Conservation (phyloP, 202 grass and related monocot genomes). For the Panicum hallii region DNA sequence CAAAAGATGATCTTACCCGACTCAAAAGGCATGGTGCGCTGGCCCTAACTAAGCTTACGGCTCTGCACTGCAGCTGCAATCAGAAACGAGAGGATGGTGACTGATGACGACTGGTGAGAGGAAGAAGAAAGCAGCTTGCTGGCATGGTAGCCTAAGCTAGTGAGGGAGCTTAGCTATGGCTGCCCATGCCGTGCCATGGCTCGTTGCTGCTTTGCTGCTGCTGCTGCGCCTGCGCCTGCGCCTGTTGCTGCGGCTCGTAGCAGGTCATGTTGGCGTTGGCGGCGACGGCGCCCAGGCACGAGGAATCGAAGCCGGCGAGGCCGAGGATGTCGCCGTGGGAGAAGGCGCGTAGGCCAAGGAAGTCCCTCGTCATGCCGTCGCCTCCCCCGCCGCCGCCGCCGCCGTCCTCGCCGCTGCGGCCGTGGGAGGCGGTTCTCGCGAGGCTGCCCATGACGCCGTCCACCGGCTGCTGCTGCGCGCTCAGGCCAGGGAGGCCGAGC, state of each 20-base stretch:
- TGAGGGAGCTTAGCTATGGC: slow-evolving; percentile 36
- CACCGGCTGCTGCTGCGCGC: slow-evolving; percentile 37
- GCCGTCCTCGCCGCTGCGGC: slow-evolving; percentile 44
- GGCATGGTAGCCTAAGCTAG: not conserved
- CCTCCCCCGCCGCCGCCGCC: slow-evolving; percentile 21
- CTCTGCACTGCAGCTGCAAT: not conserved
- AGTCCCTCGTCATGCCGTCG: slow-evolving; percentile 87
- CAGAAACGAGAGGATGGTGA: not conserved
- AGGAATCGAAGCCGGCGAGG: slow-evolving; percentile 74
- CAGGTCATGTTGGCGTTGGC: slow-evolving; percentile 45
- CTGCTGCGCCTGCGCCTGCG: slow-evolving; percentile 4
- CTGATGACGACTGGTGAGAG: not conserved
- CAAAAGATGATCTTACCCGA: slow-evolving; percentile 31
- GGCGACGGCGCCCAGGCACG: slow-evolving; percentile 62
- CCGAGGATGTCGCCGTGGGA: slow-evolving; percentile 78
- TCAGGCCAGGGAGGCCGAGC: slow-evolving; percentile 55
- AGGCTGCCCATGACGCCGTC: slow-evolving; percentile 46
- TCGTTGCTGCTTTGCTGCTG: slow-evolving; percentile 57
- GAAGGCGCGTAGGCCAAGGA: slow-evolving; percentile 82
- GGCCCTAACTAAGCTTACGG: slow-evolving; percentile 19
- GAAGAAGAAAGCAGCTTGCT: slow-evolving; percentile 16
- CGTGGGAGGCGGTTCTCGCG: slow-evolving; percentile 46
- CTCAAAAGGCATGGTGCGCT: slow-evolving; percentile 44
- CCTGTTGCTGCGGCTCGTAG: slow-evolving; percentile 50
- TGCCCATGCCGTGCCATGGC: slow-evolving; percentile 70